Percentiles rank a stretch among this genome's conserved stretches.
Conservation (phyloP, 306 rosid genomes). For the Pachyrhizus erosus region DNA sequence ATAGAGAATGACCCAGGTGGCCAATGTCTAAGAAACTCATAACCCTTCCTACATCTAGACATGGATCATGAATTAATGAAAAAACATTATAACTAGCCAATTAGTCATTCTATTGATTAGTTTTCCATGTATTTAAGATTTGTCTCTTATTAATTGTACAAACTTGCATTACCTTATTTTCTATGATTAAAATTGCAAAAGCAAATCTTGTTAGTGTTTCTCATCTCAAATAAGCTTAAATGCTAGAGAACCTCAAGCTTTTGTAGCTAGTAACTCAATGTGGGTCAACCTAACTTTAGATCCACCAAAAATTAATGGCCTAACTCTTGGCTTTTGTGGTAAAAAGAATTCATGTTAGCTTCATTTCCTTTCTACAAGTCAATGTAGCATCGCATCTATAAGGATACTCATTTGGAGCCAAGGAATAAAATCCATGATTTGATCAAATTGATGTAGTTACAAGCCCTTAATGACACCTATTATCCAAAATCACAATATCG, state of each 20-base stretch:
- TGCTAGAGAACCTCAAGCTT: neutral
- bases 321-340: too few relatives aligned
- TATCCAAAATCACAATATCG: too few relatives aligned
- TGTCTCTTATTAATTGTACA: neutral
- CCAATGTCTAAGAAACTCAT: neutral
- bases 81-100: neutral
- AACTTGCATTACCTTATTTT: neutral
- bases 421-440: neutral
- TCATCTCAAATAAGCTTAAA: neutral
- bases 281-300: too few relatives aligned
- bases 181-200: too few relatives aligned
- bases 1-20: neutral
- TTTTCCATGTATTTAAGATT: too few relatives aligned
- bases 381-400: too few relatives aligned
- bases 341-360: too few relatives aligned
- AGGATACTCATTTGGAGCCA: neutral
- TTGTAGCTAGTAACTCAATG: too few relatives aligned
- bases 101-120: neutral
- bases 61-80: too few relatives aligned
- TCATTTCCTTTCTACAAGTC: neutral
- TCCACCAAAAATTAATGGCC: neutral
- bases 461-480: neutral
- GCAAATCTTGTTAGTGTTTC: too few relatives aligned
- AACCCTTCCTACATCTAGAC: too few relatives aligned
- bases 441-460: neutral